phyloP scores from a whole-genome alignment of 2,329 filamentous ascomycete genomes.

The Fusarium protoensiforme region DNA sequence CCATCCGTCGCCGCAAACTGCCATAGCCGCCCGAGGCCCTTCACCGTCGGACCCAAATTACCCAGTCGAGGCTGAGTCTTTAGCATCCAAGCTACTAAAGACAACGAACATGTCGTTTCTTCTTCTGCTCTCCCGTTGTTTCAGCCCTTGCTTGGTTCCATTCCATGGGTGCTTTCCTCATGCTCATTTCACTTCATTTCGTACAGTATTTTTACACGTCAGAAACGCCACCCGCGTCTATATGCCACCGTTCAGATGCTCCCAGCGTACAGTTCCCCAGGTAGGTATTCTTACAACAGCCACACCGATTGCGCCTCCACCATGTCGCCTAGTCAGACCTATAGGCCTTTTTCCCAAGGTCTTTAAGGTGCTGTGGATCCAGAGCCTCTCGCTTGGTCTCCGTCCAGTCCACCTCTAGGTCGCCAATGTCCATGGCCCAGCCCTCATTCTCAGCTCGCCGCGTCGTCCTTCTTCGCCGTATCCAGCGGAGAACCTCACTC shows the following conservation, averaged over 20 bases:
- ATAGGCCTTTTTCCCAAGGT: slow-evolving; percentile 7
- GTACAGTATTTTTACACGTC: slow-evolving; percentile 17
- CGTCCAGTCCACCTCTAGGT: slow-evolving; percentile 6
- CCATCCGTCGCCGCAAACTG: slow-evolving; percentile 1
- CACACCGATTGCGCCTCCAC: slow-evolving; percentile 1
- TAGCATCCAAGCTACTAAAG: slow-evolving; percentile 19
- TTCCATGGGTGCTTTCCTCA: not conserved
- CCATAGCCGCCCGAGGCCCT: slow-evolving; percentile 24
- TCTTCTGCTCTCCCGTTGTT: slow-evolving; percentile 5
- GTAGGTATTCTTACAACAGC: not conserved
- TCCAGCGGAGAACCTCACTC: slow-evolving; percentile 39
- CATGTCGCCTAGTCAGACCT: not conserved
- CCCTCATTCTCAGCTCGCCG: slow-evolving; percentile 17
- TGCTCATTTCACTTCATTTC: slow-evolving; percentile 12
- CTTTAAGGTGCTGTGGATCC: not conserved
- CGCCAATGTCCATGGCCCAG: slow-evolving; percentile 2
- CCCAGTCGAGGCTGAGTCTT: slow-evolving; percentile 18
- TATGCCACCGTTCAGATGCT: slow-evolving; percentile 17
- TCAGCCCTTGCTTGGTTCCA: not conserved
- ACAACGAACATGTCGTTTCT: slow-evolving; percentile 17
- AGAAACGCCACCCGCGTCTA: slow-evolving; percentile 36
- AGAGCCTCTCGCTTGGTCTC: slow-evolving; percentile 1
- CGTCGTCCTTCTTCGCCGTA: slow-evolving; percentile 11
- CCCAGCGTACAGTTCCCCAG: slow-evolving; percentile 4
- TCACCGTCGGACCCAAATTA: not conserved